Conservation (phyloP, 2,329 filamentous ascomycete species). For the Chaetomium globosum region DNA sequence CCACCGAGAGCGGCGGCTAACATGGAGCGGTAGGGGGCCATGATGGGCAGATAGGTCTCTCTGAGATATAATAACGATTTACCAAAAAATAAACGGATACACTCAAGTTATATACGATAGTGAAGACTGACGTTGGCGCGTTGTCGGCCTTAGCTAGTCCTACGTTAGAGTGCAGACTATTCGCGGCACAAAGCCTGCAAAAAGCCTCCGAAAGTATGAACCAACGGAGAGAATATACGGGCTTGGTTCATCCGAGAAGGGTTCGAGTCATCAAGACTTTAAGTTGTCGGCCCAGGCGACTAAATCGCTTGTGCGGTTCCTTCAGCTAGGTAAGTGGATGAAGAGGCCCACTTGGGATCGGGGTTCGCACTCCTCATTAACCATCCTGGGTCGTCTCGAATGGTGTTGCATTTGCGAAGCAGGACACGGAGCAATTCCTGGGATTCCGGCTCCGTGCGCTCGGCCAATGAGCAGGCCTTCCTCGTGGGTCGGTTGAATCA, state of each 20-base stretch:
- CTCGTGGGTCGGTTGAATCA: slow-evolving; percentile 11
- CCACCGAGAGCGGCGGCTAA: slow-evolving; percentile 39
- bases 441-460: slow-evolving; percentile 23
- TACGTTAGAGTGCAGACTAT: neutral
- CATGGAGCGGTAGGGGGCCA: slow-evolving; percentile 39
- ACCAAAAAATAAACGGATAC: neutral
- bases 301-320: neutral
- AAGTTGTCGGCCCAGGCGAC: neutral
- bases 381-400: neutral
- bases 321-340: neutral
- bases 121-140: neutral
- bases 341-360: neutral
- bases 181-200: neutral
- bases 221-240: neutral
- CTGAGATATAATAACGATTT: neutral
- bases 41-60: neutral
- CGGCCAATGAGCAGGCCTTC: slow-evolving; percentile 8
- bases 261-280: neutral
- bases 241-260: neutral
- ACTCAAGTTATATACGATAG: neutral
- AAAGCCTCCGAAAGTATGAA: neutral
- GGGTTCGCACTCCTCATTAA: neutral
- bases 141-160: neutral
- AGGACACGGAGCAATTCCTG: slow-evolving; percentile 11
- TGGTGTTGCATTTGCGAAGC: slow-evolving; percentile 1